Evolutionary conservation across 2,329 filamentous ascomycete species (phyloP).

Genomic region (Torrubiellomyces zombiae): DNA sequence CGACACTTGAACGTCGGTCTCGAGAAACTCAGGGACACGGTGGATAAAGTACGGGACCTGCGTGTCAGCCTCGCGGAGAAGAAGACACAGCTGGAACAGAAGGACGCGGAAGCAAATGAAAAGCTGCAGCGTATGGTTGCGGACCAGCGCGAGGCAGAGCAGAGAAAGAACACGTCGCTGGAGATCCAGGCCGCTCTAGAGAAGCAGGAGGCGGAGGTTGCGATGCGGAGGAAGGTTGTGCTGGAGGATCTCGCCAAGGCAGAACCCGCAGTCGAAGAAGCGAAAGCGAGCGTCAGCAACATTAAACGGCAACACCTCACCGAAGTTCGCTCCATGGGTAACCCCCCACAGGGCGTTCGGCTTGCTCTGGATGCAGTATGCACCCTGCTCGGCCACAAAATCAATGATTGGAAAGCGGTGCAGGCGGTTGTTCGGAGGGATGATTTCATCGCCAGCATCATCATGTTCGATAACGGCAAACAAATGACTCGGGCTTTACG

Average conservation of each 20-base stretch:
- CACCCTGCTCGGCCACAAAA: conserved; percentile 79
- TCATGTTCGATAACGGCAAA: conserved; percentile 88
- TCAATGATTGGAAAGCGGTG: conserved; percentile 80
- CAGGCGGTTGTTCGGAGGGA: conserved; percentile 78
- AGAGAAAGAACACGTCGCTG: conserved; percentile 71
- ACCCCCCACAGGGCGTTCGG: conserved; percentile 77
- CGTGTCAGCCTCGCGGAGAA: conserved; percentile 84
- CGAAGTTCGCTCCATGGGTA: conserved; percentile 93
- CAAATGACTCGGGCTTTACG: conserved; percentile 79
- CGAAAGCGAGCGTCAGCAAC: conserved; percentile 91
- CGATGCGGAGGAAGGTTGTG: conserved; percentile 67
- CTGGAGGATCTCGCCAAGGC: conserved; percentile 75
- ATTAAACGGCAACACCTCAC: conserved; percentile 96
- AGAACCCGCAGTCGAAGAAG: conserved; percentile 83
- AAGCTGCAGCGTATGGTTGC: conserved; percentile 95
- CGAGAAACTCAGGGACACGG: conserved; percentile 90
- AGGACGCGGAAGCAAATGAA: conserved; percentile 90
- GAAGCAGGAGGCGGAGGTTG: conserved; percentile 78
- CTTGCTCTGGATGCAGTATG: conserved; percentile 93
- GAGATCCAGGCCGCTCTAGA: conserved; percentile 80
- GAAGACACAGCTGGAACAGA: conserved; percentile 81
- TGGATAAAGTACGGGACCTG: conserved; percentile 90
- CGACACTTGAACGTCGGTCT: conserved; percentile 95
- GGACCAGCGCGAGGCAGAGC: conserved; percentile 86
- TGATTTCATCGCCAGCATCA: conserved; percentile 95